Conservation (phyloP, 495 filamentous ascomycete genomes). For the Chlorociboria aeruginascens region DNA sequence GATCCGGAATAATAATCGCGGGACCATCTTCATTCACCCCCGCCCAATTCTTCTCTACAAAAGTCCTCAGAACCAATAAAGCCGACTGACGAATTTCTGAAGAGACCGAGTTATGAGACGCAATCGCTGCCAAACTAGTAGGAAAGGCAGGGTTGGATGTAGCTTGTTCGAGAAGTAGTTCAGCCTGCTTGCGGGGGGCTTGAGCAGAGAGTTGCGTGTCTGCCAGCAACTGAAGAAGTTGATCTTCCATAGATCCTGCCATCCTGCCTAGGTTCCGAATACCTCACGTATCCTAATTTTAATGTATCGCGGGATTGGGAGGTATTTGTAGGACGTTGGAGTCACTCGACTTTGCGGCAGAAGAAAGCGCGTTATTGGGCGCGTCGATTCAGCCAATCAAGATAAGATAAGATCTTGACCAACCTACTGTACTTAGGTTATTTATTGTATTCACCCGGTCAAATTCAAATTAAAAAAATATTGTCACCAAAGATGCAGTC, state of each 20-base stretch:
- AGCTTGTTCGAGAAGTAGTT: constrained; percentile 58
- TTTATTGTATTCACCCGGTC: no score
- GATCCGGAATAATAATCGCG: constrained; percentile 44
- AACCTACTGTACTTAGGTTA: no score
- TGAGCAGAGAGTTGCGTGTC: constrained; percentile 64
- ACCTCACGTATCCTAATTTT: neutral
- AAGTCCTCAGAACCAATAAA: constrained; percentile 64
- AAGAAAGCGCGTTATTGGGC: no score
- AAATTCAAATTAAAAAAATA: no score
- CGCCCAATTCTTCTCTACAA: constrained; percentile 70
- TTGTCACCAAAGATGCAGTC: no score
- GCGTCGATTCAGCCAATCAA: no score
- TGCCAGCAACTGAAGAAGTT: constrained; percentile 66
- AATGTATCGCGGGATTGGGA: constrained; percentile 4
- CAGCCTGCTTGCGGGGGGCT: constrained; percentile 64
- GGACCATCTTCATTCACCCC: constrained; percentile 47
- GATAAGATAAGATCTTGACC: no score
- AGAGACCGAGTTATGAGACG: constrained; percentile 54
- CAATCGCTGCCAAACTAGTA: constrained; percentile 65
- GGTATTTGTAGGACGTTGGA: neutral
- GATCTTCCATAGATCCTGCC: constrained; percentile 44
- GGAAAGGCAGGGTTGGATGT: constrained; percentile 58
- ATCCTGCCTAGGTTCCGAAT: neutral
- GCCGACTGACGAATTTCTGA: constrained; percentile 71
- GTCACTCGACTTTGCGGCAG: no score